Evolutionary conservation across 495 filamentous ascomycete genomes (phyloP), one percentile per base, ranked within the genome.

Genomic region (Sordaria brevicollis): DNA sequence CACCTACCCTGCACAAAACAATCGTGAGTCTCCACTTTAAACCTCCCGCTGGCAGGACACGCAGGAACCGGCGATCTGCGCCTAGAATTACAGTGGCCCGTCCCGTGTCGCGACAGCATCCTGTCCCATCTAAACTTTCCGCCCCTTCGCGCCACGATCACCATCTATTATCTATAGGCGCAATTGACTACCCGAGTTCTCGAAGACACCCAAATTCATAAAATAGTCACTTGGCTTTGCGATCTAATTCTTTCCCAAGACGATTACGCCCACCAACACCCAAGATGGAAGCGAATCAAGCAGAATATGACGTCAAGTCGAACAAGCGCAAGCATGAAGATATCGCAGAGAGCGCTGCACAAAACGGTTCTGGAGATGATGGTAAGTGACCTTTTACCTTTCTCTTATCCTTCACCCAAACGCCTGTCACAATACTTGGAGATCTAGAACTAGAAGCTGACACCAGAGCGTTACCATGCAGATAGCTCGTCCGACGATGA

Each of bases 401-500:
- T 31, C 5, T 34, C 10, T 5, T 62, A 21, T n/a, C 19, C 13
- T 15, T 62, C 49, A 62, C 21, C 49, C 49, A 1, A 8, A 57
- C 43, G 33, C 29, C 36, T 7, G 15, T 34, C 34, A 34, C 43
- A 37, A 21, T 5, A 13, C 31, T 43, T 72, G 29, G 7, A 13
- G 35, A 35, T 34, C 4, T 11, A 10, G 33, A 3, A 21, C 43
- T 15, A 37, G 5, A 29, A 70, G 21, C 70, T 75, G 71, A 77
- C 68, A 33, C n/a, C 15, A 2, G 35, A n/a, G 25, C 49, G 43
- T 62, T 62, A 15, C 25, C 6, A 25, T 69, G 35, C 69, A 88
- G 90, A 89, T 8, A 89, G 87, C 67, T 97, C 93, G 17, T 92
- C 91, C 2, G 94, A 97, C 74, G 95, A 99, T 83, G 93, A 96